Percentiles rank a stretch among this genome's conserved stretches.
Evolutionary conservation across 1,139 yeast species (phyloP).

Genomic region (Candida sojae): DNA sequence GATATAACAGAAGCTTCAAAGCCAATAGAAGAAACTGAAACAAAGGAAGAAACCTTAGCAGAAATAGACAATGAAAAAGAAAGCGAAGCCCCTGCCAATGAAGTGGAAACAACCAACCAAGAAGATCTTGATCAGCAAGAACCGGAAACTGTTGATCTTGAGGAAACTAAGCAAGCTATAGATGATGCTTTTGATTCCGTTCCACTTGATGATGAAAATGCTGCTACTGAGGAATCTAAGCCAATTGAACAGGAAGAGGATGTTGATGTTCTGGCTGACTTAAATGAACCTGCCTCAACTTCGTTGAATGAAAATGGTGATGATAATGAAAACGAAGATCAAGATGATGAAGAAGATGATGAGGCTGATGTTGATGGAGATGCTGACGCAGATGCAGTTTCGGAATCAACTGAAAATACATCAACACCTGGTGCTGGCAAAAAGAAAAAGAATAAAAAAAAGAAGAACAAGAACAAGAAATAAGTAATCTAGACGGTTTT

Average conservation of each 20-base stretch:
- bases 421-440: not conserved
- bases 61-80: slow-evolving; percentile 4
- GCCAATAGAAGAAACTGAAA: slow-evolving; percentile 3
- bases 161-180: slow-evolving; percentile 6
- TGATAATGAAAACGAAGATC: slow-evolving; percentile 1
- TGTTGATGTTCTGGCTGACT: slow-evolving; percentile 6
- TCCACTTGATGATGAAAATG: slow-evolving; percentile 15
- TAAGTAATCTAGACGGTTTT: not conserved
- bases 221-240: slow-evolving; percentile 11
- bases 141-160: not conserved
- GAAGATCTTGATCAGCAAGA: slow-evolving; percentile 5
- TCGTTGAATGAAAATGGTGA: not conserved
- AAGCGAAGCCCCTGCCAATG: slow-evolving; percentile 3
- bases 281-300: slow-evolving; percentile 7
- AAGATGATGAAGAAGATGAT: slow-evolving; percentile 9
- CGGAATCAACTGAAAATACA: slow-evolving; percentile 11
- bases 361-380: slow-evolving; percentile 15
- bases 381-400: slow-evolving; percentile 17
- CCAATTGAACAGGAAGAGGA: slow-evolving; percentile 9
- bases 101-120: slow-evolving; percentile 4
- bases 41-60: slow-evolving; percentile 1
- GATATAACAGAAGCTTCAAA: slow-evolving; percentile 6
- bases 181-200: slow-evolving; percentile 13
- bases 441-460: slow-evolving; percentile 18
- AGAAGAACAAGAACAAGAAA: slow-evolving; percentile 13